These are phyloP conservation scores for Naganishia sp. DNA, from an alignment of 1,284 basidiomycete genomes.

Conservation along the genomic window DNA sequence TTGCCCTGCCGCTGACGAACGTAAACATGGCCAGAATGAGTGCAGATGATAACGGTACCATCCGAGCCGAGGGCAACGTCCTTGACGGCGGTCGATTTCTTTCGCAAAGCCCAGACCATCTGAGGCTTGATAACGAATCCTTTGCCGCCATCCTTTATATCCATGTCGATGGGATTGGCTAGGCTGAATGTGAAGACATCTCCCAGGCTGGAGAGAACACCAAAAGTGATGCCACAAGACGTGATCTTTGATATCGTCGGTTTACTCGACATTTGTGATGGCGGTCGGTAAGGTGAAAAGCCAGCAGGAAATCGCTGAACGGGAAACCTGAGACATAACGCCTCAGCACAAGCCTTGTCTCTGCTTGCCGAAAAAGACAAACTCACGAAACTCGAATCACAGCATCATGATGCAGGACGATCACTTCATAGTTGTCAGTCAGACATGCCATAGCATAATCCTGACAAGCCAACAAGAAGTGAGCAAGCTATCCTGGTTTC, in stretches of 20 bases:
- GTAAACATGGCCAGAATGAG: slow-evolving; percentile 91
- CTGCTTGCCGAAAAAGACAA: slow-evolving; percentile 29
- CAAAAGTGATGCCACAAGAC: slow-evolving; percentile 77
- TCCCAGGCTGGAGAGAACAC: slow-evolving; percentile 80
- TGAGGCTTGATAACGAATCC: slow-evolving; percentile 70
- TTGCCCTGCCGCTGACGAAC: slow-evolving; percentile 65
- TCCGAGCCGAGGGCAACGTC: slow-evolving; percentile 88
- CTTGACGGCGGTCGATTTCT: slow-evolving; percentile 79
- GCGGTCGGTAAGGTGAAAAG: slow-evolving; percentile 75
- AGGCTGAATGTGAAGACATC: slow-evolving; percentile 86
- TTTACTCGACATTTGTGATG: slow-evolving; percentile 66
- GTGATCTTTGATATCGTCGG: slow-evolving; percentile 79
- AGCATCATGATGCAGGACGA: slow-evolving; percentile 77
- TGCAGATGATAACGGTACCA: slow-evolving; percentile 87
- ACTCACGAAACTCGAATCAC: slow-evolving; percentile 72
- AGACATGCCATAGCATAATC: slow-evolving; percentile 80
- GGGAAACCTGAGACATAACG: slow-evolving; percentile 61
- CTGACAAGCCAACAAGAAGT: slow-evolving; percentile 43
- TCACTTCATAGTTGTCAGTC: slow-evolving; percentile 72
- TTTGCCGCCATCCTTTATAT: slow-evolving; percentile 46
- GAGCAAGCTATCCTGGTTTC: slow-evolving; percentile 3
- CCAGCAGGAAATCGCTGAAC: slow-evolving; percentile 68
- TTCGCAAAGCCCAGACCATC: slow-evolving; percentile 86
- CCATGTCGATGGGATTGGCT: slow-evolving; percentile 54
- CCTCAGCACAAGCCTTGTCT: slow-evolving; percentile 15